A percentile compares a stretch with the other conserved stretches of the same genome.
Conservation (phyloP, 2,329 filamentous ascomycete species). For the Pestalotiopsis sp. region DNA sequence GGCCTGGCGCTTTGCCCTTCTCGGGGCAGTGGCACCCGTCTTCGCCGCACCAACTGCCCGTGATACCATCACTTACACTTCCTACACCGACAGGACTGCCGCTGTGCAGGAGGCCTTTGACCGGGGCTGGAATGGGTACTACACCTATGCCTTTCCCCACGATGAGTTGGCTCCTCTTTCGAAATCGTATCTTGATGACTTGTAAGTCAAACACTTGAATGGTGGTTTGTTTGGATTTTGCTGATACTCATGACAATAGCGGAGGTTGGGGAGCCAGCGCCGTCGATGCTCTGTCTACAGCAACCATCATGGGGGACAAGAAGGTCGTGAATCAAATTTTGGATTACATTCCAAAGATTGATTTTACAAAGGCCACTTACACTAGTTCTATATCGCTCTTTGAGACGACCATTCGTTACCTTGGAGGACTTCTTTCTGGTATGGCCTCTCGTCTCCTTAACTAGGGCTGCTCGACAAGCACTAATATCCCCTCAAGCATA, state of each 20-base stretch:
- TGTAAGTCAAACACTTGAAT: slow-evolving; percentile 49
- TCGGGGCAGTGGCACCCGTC: background rate
- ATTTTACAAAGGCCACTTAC: slow-evolving; percentile 66
- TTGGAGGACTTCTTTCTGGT: slow-evolving; percentile 80
- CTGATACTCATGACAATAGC: slow-evolving; percentile 42
- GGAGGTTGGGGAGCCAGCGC: slow-evolving; percentile 86
- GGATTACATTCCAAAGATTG: slow-evolving; percentile 68
- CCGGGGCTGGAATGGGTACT: slow-evolving; percentile 74
- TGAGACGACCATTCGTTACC: slow-evolving; percentile 87
- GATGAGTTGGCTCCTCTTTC: slow-evolving; percentile 74
- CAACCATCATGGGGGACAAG: slow-evolving; percentile 72
- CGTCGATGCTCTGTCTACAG: slow-evolving; percentile 79
- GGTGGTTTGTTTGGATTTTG: slow-evolving; percentile 14
- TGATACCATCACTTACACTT: slow-evolving; percentile 20
- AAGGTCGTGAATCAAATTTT: slow-evolving; percentile 73
- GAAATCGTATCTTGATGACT: slow-evolving; percentile 68
- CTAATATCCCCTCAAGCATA: slow-evolving; percentile 49
- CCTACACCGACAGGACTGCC: slow-evolving; percentile 49
- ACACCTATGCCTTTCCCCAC: slow-evolving; percentile 73
- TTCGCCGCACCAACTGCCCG: slow-evolving; percentile 3
- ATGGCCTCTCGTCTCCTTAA: slow-evolving; percentile 10
- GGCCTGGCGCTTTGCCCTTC: slow-evolving; percentile 6
- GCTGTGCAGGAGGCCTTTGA: slow-evolving; percentile 71
- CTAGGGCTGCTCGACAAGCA: background rate
- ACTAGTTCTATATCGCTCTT: slow-evolving; percentile 70